Percentiles rank a stretch among this genome's conserved stretches.
Evolutionary conservation across 2,329 filamentous ascomycete genomes (phyloP).

Genomic region (Cladosporium sp.): DNA sequence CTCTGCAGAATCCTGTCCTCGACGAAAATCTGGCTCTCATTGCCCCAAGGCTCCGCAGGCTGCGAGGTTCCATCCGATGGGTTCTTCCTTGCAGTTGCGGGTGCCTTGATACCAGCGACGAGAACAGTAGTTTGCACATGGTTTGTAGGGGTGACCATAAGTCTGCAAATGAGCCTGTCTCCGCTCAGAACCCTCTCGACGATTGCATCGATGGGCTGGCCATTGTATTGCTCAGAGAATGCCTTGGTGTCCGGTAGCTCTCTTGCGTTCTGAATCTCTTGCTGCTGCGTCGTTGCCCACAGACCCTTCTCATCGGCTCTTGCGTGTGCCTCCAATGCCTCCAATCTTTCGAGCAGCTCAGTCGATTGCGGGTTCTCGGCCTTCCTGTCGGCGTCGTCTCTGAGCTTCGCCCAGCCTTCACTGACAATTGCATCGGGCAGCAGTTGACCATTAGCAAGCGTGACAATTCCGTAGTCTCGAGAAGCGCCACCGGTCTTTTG

Average conservation of each 20-base stretch:
- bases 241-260: constrained; percentile 74
- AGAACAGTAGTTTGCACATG: constrained; percentile 88
- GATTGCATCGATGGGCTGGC: constrained; percentile 74
- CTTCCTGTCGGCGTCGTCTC: constrained; percentile 90
- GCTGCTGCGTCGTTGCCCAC: constrained; percentile 68
- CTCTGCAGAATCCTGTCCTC: constrained; percentile 85
- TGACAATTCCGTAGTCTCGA: constrained; percentile 83
- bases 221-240: constrained; percentile 83
- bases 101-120: constrained; percentile 84
- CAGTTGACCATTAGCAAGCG: constrained; percentile 72
- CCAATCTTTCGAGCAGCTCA: constrained; percentile 74
- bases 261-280: constrained; percentile 73
- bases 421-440: constrained; percentile 82
- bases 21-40: constrained; percentile 85
- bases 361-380: constrained; percentile 78
- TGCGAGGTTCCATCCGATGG: constrained; percentile 77
- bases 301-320: constrained; percentile 78
- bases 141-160: constrained; percentile 77
- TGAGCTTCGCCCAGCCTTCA: constrained; percentile 88
- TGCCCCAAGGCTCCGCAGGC: constrained; percentile 83
- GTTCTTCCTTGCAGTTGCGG: constrained; percentile 83
- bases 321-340: constrained; percentile 74
- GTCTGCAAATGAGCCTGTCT: constrained; percentile 82
- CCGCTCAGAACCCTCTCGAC: constrained; percentile 90
- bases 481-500: constrained; percentile 53